phyloP scores from a whole-genome alignment of 1,139 yeast genomes.

The Hyphopichia burtonii region DNA sequence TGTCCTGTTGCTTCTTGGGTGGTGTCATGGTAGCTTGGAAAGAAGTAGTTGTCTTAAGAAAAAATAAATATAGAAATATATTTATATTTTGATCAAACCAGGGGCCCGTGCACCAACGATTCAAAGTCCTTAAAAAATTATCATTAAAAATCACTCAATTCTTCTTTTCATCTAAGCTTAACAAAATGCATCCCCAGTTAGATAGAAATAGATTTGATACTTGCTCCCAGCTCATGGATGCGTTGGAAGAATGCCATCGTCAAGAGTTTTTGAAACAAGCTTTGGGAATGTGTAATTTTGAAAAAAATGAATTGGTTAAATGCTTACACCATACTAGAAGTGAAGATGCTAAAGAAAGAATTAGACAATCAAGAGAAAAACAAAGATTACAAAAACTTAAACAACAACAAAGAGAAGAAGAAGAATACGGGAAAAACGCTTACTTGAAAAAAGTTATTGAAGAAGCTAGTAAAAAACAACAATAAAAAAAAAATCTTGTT shows the following conservation, averaged over 20 bases:
- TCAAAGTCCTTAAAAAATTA: too few species aligned
- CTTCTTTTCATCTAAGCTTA: not conserved
- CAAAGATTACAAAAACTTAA: slow-evolving; percentile 53
- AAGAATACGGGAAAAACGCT: slow-evolving; percentile 75
- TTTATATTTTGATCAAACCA: too few species aligned
- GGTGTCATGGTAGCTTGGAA: not conserved
- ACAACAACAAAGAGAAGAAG: slow-evolving; percentile 68
- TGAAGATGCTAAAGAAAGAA: slow-evolving; percentile 63
- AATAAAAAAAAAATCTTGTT: not conserved
- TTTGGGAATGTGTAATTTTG: slow-evolving; percentile 83
- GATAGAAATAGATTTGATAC: slow-evolving; percentile 48
- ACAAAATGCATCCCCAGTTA: slow-evolving; percentile 50
- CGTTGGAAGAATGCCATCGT: slow-evolving; percentile 86
- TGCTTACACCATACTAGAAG: slow-evolving; percentile 81
- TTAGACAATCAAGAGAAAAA: slow-evolving; percentile 55
- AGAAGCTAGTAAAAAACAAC: slow-evolving; percentile 19
- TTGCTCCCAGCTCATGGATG: slow-evolving; percentile 81
- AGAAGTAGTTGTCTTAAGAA: not conserved
- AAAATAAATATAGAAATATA: not conserved
- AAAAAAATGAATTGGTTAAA: slow-evolving; percentile 72
- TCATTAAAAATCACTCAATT: too few species aligned
- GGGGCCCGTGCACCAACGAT: too few species aligned
- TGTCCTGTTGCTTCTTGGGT: slow-evolving; percentile 25
- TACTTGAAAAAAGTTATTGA: slow-evolving; percentile 68
- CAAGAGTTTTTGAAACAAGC: slow-evolving; percentile 68